Evolutionary conservation across 805 yeast genomes (phyloP).

Genomic region (Saccharomycopsis synnaedendra): DNA sequence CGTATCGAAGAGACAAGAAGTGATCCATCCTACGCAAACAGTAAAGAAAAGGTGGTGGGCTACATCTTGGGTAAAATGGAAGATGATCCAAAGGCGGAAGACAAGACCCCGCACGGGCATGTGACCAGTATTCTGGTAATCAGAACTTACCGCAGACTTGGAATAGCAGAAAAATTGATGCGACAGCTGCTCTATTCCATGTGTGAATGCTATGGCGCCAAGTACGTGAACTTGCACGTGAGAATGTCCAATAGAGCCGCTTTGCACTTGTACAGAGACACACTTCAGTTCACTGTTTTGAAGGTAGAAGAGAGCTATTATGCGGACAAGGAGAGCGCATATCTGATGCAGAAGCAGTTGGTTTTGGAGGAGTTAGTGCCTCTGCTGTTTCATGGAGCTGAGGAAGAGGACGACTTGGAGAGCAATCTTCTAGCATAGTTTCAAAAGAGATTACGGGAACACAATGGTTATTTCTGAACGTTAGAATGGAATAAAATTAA

Average conservation of each 20-base stretch:
- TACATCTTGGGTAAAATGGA: constrained; percentile 95
- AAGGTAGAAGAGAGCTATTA: constrained; percentile 82
- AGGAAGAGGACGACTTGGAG: constrained; percentile 44
- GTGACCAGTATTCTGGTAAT: constrained; percentile 88
- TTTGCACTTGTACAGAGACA: constrained; percentile 77
- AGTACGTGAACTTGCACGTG: constrained; percentile 84
- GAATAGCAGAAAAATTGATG: constrained; percentile 87
- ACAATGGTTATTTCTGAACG: no score
- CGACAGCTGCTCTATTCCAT: constrained; percentile 71
- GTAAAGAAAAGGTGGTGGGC: constrained; percentile 82
- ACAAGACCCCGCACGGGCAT: constrained; percentile 81
- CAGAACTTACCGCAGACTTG: constrained; percentile 93
- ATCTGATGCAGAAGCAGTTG: constrained; percentile 76
- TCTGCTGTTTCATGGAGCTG: constrained; percentile 37
- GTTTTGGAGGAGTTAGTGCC: constrained; percentile 52
- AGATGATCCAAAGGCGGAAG: constrained; percentile 73
- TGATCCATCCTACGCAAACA: constrained; percentile 47
- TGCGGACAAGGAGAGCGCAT: constrained; percentile 97
- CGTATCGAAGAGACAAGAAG: constrained; percentile 27
- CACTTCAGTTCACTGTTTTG: constrained; percentile 71
- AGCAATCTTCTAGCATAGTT: constrained; percentile 26
- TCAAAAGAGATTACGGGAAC: no score
- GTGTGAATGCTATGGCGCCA: constrained; percentile 70
- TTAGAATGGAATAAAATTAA: no score
- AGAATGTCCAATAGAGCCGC: constrained; percentile 93